Evolutionary conservation across 495 filamentous ascomycete genomes (phyloP).

Genomic region (Podospora anserina): DNA sequence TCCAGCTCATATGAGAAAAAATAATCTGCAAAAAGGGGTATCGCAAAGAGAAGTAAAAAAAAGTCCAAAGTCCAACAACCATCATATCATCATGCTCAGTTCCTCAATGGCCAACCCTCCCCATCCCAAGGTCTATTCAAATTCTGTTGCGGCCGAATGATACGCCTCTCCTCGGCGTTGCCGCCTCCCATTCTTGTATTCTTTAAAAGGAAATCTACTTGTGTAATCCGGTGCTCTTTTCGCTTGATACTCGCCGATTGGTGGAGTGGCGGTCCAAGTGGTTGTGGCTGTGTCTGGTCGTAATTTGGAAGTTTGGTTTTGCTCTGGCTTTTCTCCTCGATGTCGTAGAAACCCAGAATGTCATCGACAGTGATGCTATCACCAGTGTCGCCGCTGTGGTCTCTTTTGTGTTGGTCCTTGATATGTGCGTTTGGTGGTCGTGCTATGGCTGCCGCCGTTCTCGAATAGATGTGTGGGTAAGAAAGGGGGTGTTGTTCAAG

Average conservation of each 20-base stretch:
- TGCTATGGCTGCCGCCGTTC: slow-evolving; percentile 8
- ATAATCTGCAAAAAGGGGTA: neutral
- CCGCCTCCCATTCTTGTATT: neutral
- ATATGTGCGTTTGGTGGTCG: neutral
- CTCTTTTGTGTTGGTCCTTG: slow-evolving; percentile 16
- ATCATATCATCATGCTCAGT: neutral
- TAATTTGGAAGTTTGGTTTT: neutral
- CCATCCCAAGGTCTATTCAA: neutral
- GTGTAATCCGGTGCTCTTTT: neutral
- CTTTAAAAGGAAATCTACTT: neutral
- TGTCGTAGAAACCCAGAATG: slow-evolving; percentile 31
- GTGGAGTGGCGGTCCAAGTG: neutral
- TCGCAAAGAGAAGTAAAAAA: neutral
- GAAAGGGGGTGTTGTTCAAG: neutral
- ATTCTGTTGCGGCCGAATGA: neutral
- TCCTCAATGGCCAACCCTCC: neutral
- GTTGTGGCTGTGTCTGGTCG: neutral
- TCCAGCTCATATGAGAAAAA: neutral
- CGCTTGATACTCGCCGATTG: neutral
- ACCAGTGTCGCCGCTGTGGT: slow-evolving; percentile 12
- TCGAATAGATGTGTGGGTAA: slow-evolving; percentile 5
- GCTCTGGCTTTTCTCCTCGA: slow-evolving; percentile 23
- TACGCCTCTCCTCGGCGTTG: neutral
- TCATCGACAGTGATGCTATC: slow-evolving; percentile 35
- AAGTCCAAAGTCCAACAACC: neutral